phyloP scores from a whole-genome alignment of 768 basidiomycete species.

The Suillus cothurnatus region DNA sequence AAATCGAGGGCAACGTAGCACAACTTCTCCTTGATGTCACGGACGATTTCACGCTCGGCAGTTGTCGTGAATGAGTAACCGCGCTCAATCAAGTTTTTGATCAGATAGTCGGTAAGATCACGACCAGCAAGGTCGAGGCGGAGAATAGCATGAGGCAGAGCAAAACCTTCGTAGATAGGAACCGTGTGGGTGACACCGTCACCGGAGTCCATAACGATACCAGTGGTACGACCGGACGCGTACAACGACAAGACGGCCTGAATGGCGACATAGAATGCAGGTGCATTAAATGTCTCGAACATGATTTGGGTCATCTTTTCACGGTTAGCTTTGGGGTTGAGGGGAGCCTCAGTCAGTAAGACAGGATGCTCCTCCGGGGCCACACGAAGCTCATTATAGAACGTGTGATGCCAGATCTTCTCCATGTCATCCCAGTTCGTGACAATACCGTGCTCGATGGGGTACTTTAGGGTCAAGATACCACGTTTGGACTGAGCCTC shows the following conservation, averaged over 20 bases:
- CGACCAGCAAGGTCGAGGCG: slow-evolving; percentile 93
- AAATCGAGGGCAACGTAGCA: slow-evolving; percentile 96
- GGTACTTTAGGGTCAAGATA: slow-evolving; percentile 91
- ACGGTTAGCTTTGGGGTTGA: slow-evolving; percentile 73
- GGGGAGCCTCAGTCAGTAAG: slow-evolving; percentile 69
- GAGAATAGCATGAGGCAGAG: slow-evolving; percentile 90
- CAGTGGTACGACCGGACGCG: slow-evolving; percentile 93
- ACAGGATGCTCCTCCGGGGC: slow-evolving; percentile 79
- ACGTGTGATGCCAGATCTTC: slow-evolving; percentile 98
- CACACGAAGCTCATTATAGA: slow-evolving; percentile 82
- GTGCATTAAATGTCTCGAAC: slow-evolving; percentile 79
- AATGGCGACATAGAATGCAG: slow-evolving; percentile 75
- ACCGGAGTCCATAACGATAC: slow-evolving; percentile 94
- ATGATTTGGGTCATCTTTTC: slow-evolving; percentile 82
- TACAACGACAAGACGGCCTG: slow-evolving; percentile 80
- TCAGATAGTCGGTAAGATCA: slow-evolving; percentile 83
- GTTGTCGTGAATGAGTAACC: slow-evolving; percentile 97
- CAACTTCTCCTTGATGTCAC: slow-evolving; percentile 93
- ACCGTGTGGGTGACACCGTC: slow-evolving; percentile 97
- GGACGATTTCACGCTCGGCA: slow-evolving; percentile 91
- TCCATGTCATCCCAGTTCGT: slow-evolving; percentile 99
- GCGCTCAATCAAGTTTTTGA: slow-evolving; percentile 87
- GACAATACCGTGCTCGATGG: slow-evolving; percentile 92
- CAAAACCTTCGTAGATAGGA: slow-evolving; percentile 95
- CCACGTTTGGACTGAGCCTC: slow-evolving; percentile 95